Conservation (phyloP, 2,329 filamentous ascomycete species). For the Stachybotrys echinatus region DNA sequence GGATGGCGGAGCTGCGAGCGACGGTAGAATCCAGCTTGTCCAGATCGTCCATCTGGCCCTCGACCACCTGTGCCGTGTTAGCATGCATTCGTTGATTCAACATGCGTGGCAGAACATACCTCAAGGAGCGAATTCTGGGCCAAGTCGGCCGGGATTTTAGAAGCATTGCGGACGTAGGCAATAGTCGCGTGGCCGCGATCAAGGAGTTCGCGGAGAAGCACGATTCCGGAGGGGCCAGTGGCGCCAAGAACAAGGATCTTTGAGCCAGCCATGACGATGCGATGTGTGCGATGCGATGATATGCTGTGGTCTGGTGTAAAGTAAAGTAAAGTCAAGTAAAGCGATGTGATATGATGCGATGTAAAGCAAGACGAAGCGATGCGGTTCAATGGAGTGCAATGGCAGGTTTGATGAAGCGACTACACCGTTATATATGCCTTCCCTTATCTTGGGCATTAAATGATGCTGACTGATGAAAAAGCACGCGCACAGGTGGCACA, state of each 20-base stretch:
- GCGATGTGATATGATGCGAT: no score
- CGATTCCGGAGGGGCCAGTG: conserved; percentile 25
- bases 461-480: no score
- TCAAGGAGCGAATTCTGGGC: conserved; percentile 1
- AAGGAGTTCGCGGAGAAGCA: conserved; percentile 20
- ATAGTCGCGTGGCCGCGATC: conserved; percentile 17
- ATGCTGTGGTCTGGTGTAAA: no score
- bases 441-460: no score
- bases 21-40: conserved; percentile 4
- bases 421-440: no score
- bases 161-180: conserved; percentile 9
- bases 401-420: no score
- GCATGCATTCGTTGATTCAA: background rate
- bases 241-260: conserved; percentile 21
- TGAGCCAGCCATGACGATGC: background rate
- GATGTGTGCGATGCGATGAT: no score
- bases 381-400: no score
- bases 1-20: conserved; percentile 1
- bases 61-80: conserved; percentile 13
- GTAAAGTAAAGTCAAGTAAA: no score
- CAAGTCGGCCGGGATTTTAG: conserved; percentile 6
- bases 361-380: no score
- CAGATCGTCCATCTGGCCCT: conserved; percentile 16
- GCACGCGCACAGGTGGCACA: no score
- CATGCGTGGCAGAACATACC: no score